Base-by-base conservation (phyloP, 2,329 filamentous ascomycete genomes). In the Fusarium sacchari region DNA sequence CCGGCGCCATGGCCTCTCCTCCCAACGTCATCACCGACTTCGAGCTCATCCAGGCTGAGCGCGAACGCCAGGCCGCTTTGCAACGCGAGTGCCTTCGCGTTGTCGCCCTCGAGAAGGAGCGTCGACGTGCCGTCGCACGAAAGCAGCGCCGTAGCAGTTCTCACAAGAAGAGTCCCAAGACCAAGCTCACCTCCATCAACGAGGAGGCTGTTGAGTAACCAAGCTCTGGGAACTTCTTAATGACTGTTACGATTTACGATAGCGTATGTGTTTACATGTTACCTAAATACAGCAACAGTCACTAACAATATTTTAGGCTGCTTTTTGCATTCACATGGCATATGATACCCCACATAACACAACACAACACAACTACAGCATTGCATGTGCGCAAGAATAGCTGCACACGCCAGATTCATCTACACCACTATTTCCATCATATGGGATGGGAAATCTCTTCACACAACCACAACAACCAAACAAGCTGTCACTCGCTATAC, bases 41-140 rank as follows among this genome's bases (percentile, higher is more conserved):
- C 70, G 85, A 89, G 80, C 78, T 88, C 46, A 79, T 88, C 59
- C 82, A 86, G 79, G 79, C 85, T 77, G 85, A 88, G 79, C 86
- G 85, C 56, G 84, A 89, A 80, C 84, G 86, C 76, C 81, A 83
- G 59, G 73, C 71, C 10, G 83, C 84, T 62, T 80, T 86, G 78
- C 86, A 89, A 80, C 85, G 85, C 72, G 87, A 90, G 81, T 85
- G 85, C 53, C 79, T 89, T 72, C 84, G 86, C 72, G 83, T 86
- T 73, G 77, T 89, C 55, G 79, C 87, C 72, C 79, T 77, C 73
- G 88, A 90, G 83, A 89, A 89, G 86, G 88, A 90, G 82, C 83
- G 84, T 60, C 83, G 88, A 43, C 84, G 84, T 69, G 81, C 83
- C 39, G 76, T 75, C 62, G 76, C 74, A 43, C 83, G 82, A 77